phyloP scores from a whole-genome alignment of 148 eudicot genomes.

The Silene latifolia region DNA sequence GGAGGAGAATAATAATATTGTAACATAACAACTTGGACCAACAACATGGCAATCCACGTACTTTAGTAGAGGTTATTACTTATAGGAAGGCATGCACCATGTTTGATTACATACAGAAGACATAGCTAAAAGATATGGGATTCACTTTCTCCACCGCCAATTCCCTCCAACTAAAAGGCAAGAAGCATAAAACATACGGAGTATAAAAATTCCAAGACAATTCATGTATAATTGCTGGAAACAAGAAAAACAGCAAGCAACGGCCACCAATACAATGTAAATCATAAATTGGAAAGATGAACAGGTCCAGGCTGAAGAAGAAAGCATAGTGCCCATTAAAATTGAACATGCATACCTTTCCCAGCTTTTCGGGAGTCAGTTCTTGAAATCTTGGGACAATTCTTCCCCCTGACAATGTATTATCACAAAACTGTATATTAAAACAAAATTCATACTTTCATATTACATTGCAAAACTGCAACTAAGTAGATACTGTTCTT shows the following conservation, averaged over 20 bases:
- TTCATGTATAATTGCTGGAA: background rate
- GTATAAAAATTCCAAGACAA: background rate
- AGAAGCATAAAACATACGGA: too few species aligned
- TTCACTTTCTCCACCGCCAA: background rate
- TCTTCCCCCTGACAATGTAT: conserved; percentile 65
- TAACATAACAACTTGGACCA: background rate
- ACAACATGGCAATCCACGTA: background rate
- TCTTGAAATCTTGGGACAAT: conserved; percentile 98
- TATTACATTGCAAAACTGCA: background rate
- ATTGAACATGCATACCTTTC: conserved; percentile 41
- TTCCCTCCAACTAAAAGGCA: background rate
- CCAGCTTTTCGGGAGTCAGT: conserved; percentile 85
- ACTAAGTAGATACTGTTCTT: background rate
- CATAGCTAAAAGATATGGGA: background rate
- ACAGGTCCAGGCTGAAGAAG: background rate
- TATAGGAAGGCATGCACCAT: background rate
- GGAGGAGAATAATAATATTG: background rate
- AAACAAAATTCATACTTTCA: background rate
- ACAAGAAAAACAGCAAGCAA: background rate
- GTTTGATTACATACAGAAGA: background rate
- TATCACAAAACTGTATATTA: background rate
- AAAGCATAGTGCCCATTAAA: background rate
- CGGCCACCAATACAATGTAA: background rate
- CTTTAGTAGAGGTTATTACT: background rate
- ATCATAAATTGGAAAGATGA: background rate